Percentiles rank a stretch among this genome's conserved stretches.
These are phyloP conservation scores for Nigrospora oryzae DNA, from an alignment of 2,329 filamentous ascomycete genomes.

Conservation along the genomic window DNA sequence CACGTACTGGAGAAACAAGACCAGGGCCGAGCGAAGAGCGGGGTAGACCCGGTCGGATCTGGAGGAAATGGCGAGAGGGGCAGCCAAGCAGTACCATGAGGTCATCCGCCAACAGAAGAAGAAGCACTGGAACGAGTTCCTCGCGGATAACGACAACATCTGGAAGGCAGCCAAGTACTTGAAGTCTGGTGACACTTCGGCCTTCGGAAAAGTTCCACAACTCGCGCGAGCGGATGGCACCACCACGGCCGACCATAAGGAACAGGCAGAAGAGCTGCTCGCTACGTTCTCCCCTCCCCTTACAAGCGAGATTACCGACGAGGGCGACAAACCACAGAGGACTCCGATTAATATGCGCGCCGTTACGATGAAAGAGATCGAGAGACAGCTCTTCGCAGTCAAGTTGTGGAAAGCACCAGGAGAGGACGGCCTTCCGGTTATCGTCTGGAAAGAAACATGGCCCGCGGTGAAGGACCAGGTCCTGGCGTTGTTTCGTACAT, in stretches of 20 bases:
- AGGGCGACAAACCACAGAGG: constrained; percentile 9
- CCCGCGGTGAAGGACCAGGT: constrained; percentile 2
- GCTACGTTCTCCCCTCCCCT: constrained; percentile 8
- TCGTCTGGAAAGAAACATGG: constrained; percentile 4
- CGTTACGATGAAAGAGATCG: constrained; percentile 12
- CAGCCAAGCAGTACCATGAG: constrained; percentile 15
- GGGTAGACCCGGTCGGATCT: constrained; percentile 4
- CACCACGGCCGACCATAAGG: constrained; percentile 3
- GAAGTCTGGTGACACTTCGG: constrained; percentile 9
- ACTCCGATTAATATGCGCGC: constrained; percentile 5
- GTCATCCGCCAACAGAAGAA: constrained; percentile 16
- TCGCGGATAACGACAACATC: constrained; percentile 17
- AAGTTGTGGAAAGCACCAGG: constrained; percentile 13
- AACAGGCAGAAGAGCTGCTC: constrained; percentile 12
- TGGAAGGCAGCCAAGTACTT: constrained; percentile 20
- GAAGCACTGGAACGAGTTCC: constrained; percentile 16
- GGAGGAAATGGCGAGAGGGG: constrained; percentile 11
- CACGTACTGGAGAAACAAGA: constrained; percentile 17
- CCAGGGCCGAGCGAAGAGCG: constrained; percentile 10
- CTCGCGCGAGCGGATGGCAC: constrained; percentile 10
- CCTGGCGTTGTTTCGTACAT: constrained; percentile 8
- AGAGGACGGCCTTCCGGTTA: constrained; percentile 8
- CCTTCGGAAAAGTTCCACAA: constrained; percentile 14
- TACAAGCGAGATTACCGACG: constrained; percentile 8
- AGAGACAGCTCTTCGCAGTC: constrained; percentile 8